Evolutionary conservation across 140 eudicot species (phyloP).

Genomic region (Oenanthe javanica): DNA sequence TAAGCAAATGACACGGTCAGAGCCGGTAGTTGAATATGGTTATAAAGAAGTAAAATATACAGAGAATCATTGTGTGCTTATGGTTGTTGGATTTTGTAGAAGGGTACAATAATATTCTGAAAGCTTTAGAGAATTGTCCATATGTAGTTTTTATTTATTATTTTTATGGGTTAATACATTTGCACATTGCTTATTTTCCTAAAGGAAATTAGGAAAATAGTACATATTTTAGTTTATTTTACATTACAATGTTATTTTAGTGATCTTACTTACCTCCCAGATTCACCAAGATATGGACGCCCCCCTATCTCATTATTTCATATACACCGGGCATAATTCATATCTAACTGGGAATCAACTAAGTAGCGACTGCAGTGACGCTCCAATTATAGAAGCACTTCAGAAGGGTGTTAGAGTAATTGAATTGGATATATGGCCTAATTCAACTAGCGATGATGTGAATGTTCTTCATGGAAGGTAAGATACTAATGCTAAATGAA

Average conservation of each 20-base stretch:
- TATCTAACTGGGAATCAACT: conserved; percentile 94
- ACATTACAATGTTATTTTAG: background rate
- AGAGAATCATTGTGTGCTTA: background rate
- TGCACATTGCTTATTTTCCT: conserved; percentile 1
- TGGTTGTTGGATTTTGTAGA: background rate
- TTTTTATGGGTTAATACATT: background rate
- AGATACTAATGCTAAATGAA: conserved; percentile 5
- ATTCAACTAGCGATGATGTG: conserved; percentile 61
- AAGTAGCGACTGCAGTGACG: conserved; percentile 92
- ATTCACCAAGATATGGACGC: conserved; percentile 85
- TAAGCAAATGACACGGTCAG: background rate
- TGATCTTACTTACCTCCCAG: conserved; percentile 37
- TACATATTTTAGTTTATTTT: background rate
- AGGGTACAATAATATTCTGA: background rate
- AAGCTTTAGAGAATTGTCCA: background rate
- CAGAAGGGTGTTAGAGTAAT: conserved; percentile 85
- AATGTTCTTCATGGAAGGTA: conserved; percentile 97
- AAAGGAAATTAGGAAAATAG: background rate
- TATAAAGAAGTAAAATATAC: background rate
- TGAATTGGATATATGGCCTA: conserved; percentile 97
- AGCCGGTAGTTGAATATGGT: background rate
- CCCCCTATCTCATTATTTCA: conserved; percentile 89
- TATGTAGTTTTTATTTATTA: background rate
- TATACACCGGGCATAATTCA: conserved; percentile 93
- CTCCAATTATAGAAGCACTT: conserved; percentile 76